Percentiles rank a stretch among this genome's conserved stretches.
phyloP scores from a whole-genome alignment of 192 early-diverging fungal genomes.

The Coemansia sp. region DNA sequence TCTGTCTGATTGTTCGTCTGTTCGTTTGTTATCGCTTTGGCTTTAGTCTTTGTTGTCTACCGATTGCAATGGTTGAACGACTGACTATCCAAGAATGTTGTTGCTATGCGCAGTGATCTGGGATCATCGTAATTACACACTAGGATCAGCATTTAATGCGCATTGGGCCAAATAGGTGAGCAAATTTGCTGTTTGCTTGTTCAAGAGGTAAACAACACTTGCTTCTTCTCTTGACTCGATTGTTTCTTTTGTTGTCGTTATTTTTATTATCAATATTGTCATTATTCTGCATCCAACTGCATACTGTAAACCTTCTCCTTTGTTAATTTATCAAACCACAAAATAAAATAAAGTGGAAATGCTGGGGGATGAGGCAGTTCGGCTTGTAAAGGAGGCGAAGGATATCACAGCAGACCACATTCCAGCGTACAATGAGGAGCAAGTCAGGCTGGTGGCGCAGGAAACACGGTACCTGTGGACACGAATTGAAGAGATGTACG shows the following conservation, averaged over 20 bases:
- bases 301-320: too few relatives aligned
- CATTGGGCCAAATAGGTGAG: too few relatives aligned
- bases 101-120: too few relatives aligned
- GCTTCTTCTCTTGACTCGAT: slow-evolving; percentile 2
- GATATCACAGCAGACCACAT: slow-evolving; percentile 66
- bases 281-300: not conserved
- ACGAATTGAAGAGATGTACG: slow-evolving; percentile 53
- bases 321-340: too few relatives aligned
- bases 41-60: too few relatives aligned
- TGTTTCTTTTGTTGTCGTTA: not conserved
- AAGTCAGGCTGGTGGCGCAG: slow-evolving; percentile 74
- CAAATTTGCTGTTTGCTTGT: too few relatives aligned
- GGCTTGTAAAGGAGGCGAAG: slow-evolving; percentile 80
- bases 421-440: slow-evolving; percentile 77
- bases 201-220: not conserved
- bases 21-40: too few relatives aligned
- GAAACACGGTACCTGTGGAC: slow-evolving; percentile 73
- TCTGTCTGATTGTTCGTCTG: too few relatives aligned
- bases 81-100: too few relatives aligned
- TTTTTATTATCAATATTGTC: not conserved
- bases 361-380: slow-evolving; percentile 77
- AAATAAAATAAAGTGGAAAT: slow-evolving; percentile 25
- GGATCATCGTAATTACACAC: too few relatives aligned
- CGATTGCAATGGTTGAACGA: too few relatives aligned
- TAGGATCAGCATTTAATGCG: too few relatives aligned